Base-by-base conservation (phyloP, 257 asterid genomes). In the Solanum chilense region DNA sequence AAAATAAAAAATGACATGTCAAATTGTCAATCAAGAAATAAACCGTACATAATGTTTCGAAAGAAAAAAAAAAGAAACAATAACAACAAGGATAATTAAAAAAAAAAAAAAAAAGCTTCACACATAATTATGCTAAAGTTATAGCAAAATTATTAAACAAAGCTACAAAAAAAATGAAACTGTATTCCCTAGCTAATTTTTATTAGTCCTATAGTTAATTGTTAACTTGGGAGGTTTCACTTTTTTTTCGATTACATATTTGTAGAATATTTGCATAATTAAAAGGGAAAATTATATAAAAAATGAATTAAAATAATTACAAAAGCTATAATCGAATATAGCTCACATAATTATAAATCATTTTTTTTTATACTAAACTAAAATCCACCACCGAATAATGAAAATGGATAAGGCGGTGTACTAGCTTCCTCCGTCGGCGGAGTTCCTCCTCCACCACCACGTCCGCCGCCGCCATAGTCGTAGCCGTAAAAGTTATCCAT, bases 341-440 rank as follows among this genome's bases (percentile, higher is more conserved):
- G 71, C 71, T n/a, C 33, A n/a, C 71, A n/a, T n/a, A 64, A 60
- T 60, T 21, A 60, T 60, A 23, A 60, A 60, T 60, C 68, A 60
- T 21, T 23, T 27, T 68, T 68, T 44, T 73, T 3, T 35, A 62
- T 15, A 83, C 83, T 62, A 44, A 56, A 70, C 86, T 90, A 86
- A 86, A 88, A 88, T 14, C 89, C 83, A 88, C 88, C 86, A 8
- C 86, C 90, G 21, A 87, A 81, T 29, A 87, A 42, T 62, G 89
- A 87, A 70, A 87, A 87, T 8, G 89, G 89, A 81, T 87, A 87
- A 76, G 86, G 86, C 44, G 93, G 95, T 71, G 88, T 82, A 44
- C 88, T 87, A 23, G 68, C 88, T 41, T 70, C 89, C 89, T 90
- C 96, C 84, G 86, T 90, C 25, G 60, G 88, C 42, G 18, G 86